These are phyloP conservation scores for Leccinum boreale DNA, from an alignment of 768 basidiomycete genomes.

Conservation along the genomic window DNA sequence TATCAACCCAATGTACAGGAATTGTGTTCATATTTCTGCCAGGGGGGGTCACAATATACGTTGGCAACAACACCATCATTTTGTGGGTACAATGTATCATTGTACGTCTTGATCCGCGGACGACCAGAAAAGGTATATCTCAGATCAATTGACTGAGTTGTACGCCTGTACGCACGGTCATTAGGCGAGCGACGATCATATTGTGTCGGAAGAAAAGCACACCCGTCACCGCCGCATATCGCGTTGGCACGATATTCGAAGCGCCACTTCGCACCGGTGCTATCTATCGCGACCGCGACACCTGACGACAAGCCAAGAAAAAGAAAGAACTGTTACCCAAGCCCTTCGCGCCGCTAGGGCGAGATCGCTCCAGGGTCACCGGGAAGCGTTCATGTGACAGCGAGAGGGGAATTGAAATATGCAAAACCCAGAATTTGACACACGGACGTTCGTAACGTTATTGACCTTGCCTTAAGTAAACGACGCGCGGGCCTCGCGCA, in stretches of 20 bases:
- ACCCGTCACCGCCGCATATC: constrained; percentile 2
- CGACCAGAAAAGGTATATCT: constrained; percentile 21
- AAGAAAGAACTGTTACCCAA: background rate
- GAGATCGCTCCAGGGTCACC: constrained; percentile 10
- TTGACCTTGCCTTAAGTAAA: constrained; percentile 7
- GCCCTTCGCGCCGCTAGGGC: background rate
- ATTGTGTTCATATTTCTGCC: constrained; percentile 3
- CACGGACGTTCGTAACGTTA: constrained; percentile 6
- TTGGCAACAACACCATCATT: constrained; percentile 2
- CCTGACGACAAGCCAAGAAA: background rate
- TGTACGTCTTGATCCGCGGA: constrained; percentile 25
- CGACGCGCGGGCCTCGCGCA: constrained; percentile 18
- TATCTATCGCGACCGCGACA: background rate
- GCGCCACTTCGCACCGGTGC: constrained; percentile 6
- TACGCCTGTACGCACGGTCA: constrained; percentile 10
- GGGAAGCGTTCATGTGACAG: background rate
- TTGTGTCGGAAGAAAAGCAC: background rate
- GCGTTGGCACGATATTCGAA: background rate
- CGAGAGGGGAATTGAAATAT: background rate
- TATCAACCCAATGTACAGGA: background rate
- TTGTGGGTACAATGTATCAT: background rate
- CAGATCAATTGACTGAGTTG: constrained; percentile 11
- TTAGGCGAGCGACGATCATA: constrained; percentile 25
- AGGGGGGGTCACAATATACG: background rate
- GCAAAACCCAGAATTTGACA: background rate